Evolutionary conservation across 179 eudicot species (phyloP), one percentile per base, ranked within the genome.

Genomic region (Corrigiola litoralis): DNA sequence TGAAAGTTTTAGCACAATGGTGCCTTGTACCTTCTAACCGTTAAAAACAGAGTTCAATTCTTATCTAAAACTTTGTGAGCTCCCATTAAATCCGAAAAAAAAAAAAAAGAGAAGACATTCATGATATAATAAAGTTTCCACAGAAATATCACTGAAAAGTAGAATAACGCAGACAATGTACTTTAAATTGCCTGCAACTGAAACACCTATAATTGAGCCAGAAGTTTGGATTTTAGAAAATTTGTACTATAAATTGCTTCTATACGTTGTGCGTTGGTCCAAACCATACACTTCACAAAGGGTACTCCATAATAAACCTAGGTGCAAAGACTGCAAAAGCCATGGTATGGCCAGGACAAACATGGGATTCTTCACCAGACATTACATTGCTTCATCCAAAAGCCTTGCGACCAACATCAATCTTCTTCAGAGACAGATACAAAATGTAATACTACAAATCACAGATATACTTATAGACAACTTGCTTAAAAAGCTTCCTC

Each of bases 401-500:
- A 25, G 66, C 66, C 50, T 33, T 32, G 25, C 42, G 46, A 65
- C 25, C 55, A 54, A 28, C 38, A 61, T 54, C 57, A 46, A 63
- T 46, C 68, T 55, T 64, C 63, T 63, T 70, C 32, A 70, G 63
- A 48, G 28, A 55, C 63, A 70, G 38, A 70, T 63, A 70, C 74
- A 70, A 70, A 54, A 54, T 59, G 45, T 63, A 70, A 68, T 61
- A 53, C 68, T 46, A 70, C 56, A 53, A 25, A 60, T 60, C 59
- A 69, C 41, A 29, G 52, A 61, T 56, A 49, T 60, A 52, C n/a
- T 50, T 51, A 36, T 58, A 50, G 45, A 61, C 41, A 62, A 60
- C 73, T 49, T 69, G 66, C 59, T 59, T 27, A 13, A 58, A 38
- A 11, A n/a, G 41, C 51, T 49, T 58, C 58, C n/a, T 36, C 48